A percentile compares a stretch with the other conserved stretches of the same genome.
Conservation (phyloP, 2,329 filamentous ascomycete species). For the Canariomyces notabilis region DNA sequence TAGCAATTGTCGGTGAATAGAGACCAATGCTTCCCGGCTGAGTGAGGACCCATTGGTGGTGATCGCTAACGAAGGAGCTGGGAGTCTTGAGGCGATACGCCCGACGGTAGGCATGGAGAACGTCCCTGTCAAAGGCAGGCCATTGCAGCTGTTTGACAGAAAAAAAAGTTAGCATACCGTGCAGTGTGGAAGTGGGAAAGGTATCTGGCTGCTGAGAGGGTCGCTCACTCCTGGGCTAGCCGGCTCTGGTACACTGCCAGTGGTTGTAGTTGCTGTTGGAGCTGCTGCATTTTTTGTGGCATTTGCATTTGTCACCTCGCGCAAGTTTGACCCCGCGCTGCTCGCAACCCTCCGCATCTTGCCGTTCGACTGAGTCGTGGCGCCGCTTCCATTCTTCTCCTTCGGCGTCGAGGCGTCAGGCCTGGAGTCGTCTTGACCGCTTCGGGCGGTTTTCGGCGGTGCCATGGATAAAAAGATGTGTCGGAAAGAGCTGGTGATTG, state of each 20-base stretch:
- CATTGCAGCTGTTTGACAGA: constrained; percentile 50
- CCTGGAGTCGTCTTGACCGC: constrained; percentile 41
- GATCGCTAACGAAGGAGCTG: constrained; percentile 61
- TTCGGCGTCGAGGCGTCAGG: constrained; percentile 37
- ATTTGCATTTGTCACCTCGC: constrained; percentile 39
- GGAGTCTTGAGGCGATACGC: constrained; percentile 67
- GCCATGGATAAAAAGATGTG: constrained; percentile 32
- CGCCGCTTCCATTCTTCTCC: constrained; percentile 38
- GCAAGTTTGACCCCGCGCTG: constrained; percentile 44
- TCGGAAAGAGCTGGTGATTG: not conserved
- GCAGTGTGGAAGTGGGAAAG: constrained; percentile 14
- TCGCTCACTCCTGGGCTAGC: constrained; percentile 21
- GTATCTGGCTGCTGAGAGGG: not conserved
- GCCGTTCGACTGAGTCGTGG: constrained; percentile 36
- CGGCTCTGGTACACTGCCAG: constrained; percentile 18
- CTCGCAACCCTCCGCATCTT: constrained; percentile 54
- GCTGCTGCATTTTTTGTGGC: constrained; percentile 20
- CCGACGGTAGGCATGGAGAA: constrained; percentile 71
- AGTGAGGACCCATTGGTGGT: constrained; percentile 57
- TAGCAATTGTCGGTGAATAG: constrained; percentile 71
- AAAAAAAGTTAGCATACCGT: not conserved
- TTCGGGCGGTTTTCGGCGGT: constrained; percentile 42
- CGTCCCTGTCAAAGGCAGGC: constrained; percentile 60
- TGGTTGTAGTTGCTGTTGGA: constrained; percentile 28
- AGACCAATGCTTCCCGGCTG: constrained; percentile 60